phyloP scores from a whole-genome alignment of 768 basidiomycete species.

The Leccinum uliginosum region DNA sequence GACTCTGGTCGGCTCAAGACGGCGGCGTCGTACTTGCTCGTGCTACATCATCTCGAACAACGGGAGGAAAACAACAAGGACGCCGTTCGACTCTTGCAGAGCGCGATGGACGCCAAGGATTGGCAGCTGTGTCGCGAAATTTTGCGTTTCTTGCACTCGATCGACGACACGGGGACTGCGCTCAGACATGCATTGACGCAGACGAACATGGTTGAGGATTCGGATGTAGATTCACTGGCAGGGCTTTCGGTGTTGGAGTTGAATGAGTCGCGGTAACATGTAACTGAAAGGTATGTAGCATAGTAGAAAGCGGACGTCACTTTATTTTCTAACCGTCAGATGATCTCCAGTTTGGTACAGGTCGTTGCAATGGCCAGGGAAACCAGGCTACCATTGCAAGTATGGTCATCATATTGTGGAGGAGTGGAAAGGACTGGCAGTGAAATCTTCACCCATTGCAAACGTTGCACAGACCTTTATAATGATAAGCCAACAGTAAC shows the following conservation, averaged over 20 bases:
- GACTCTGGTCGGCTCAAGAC: slow-evolving; percentile 71
- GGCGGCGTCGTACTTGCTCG: slow-evolving; percentile 88
- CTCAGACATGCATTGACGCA: slow-evolving; percentile 58
- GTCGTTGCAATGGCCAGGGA: too few species aligned
- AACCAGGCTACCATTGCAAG: too few species aligned
- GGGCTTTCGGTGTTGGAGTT: neutral
- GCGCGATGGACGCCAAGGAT: slow-evolving; percentile 73
- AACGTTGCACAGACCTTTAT: too few species aligned
- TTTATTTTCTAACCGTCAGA: too few species aligned
- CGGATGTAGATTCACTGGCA: neutral
- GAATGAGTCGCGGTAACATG: neutral
- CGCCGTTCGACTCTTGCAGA: slow-evolving; percentile 73
- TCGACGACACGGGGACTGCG: slow-evolving; percentile 80
- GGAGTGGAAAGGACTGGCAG: too few species aligned
- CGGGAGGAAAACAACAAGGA: slow-evolving; percentile 74
- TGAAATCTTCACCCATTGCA: too few species aligned
- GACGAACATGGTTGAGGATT: slow-evolving; percentile 35
- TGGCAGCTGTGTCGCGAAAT: slow-evolving; percentile 92
- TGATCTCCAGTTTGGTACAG: too few species aligned
- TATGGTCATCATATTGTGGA: too few species aligned
- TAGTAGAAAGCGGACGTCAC: too few species aligned
- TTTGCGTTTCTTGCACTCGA: slow-evolving; percentile 85
- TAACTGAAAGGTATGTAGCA: too few species aligned
- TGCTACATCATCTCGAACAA: slow-evolving; percentile 90
- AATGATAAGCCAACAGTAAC: too few species aligned